phyloP scores from a whole-genome alignment of 2,329 filamentous ascomycete genomes.

The Exophiala viscosa region DNA sequence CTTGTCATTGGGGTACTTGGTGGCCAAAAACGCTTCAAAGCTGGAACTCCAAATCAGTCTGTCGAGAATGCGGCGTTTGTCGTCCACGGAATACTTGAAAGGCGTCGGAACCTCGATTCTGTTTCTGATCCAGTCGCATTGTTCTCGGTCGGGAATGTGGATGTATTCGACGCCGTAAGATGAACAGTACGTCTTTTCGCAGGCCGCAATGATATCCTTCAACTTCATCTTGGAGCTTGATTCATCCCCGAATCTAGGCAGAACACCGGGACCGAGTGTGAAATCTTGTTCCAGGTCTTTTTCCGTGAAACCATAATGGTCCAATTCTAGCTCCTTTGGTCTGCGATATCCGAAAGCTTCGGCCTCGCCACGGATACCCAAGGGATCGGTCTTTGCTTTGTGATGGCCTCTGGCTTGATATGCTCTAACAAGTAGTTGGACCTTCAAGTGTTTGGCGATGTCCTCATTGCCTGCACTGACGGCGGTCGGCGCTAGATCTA shows the following conservation, averaged over 20 bases:
- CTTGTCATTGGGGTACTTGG: slow-evolving; percentile 99
- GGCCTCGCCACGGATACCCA: slow-evolving; percentile 84
- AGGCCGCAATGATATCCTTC: slow-evolving; percentile 86
- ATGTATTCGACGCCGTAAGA: slow-evolving; percentile 99
- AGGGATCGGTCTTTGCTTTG: slow-evolving; percentile 95
- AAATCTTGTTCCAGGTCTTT: slow-evolving; percentile 92
- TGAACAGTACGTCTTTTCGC: slow-evolving; percentile 94
- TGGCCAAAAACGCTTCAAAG: slow-evolving; percentile 92
- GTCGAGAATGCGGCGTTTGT: slow-evolving; percentile 96
- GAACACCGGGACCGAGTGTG: slow-evolving; percentile 84
- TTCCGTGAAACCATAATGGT: slow-evolving; percentile 93
- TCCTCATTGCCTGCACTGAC: slow-evolving; percentile 61
- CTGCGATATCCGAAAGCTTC: slow-evolving; percentile 80
- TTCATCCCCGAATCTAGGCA: slow-evolving; percentile 88
- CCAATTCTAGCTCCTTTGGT: slow-evolving; percentile 87
- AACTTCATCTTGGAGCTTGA: slow-evolving; percentile 93
- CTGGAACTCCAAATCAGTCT: slow-evolving; percentile 97
- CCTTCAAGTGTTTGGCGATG: slow-evolving; percentile 94
- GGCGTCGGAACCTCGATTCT: slow-evolving; percentile 89
- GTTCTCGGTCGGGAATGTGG: slow-evolving; percentile 93
- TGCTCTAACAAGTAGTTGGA: slow-evolving; percentile 91
- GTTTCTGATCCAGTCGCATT: slow-evolving; percentile 97
- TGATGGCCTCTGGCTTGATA: slow-evolving; percentile 98
- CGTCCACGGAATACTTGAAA: slow-evolving; percentile 96
- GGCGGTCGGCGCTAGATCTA: slow-evolving; percentile 56